These are phyloP conservation scores for Suillus subluteus DNA, from an alignment of 768 basidiomycete genomes.

Conservation along the genomic window DNA sequence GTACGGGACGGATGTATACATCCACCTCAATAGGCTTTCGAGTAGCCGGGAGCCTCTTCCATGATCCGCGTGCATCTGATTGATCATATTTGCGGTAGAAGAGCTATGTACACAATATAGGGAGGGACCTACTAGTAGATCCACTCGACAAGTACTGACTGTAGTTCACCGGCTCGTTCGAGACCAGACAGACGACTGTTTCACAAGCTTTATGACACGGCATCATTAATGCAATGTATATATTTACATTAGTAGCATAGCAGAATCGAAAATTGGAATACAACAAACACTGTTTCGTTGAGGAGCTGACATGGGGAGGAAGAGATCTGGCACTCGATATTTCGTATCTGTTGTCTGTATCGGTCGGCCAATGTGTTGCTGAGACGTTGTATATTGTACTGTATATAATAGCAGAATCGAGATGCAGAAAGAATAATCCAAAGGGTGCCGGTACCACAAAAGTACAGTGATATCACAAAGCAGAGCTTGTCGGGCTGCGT, in stretches of 20 bases:
- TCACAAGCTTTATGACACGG: neutral
- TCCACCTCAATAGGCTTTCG: conserved; percentile 85
- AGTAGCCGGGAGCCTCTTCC: conserved; percentile 82
- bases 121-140: neutral
- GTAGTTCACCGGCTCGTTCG: neutral
- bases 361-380: neutral
- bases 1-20: conserved; percentile 94
- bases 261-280: neutral
- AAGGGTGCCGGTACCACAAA: neutral
- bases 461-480: neutral
- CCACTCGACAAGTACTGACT: neutral
- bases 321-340: neutral
- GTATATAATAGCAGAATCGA: neutral
- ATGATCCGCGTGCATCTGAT: conserved; percentile 29
- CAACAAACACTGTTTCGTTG: neutral
- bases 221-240: neutral
- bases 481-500: neutral
- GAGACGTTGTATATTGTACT: neutral
- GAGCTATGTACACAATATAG: neutral
- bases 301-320: neutral
- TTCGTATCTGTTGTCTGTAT: neutral
- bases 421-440: neutral
- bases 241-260: neutral
- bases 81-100: neutral
- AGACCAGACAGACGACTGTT: neutral